Evolutionary conservation across 352 stramenopile genomes (phyloP).

Genomic region (Phytophthora citrophthora): DNA sequence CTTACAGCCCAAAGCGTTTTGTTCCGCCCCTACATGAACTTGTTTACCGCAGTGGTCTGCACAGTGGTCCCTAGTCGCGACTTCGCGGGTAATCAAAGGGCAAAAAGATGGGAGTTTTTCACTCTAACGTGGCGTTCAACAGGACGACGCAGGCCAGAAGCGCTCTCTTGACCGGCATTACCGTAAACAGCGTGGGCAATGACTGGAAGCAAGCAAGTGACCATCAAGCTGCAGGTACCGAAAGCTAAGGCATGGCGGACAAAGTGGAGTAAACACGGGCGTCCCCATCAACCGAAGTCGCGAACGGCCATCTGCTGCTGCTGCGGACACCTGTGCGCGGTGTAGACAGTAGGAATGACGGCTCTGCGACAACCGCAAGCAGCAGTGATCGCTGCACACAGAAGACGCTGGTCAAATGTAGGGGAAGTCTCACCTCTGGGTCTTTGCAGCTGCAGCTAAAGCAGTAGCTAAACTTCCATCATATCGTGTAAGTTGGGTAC

Average conservation of each 20-base stretch:
- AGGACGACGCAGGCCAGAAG: slow-evolving; percentile 7
- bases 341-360: slow-evolving; percentile 17
- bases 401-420: slow-evolving; percentile 4
- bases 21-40: slow-evolving; percentile 5
- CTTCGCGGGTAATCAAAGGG: slow-evolving; percentile 13
- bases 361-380: slow-evolving; percentile 19
- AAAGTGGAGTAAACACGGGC: slow-evolving; percentile 26
- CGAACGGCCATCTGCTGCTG: slow-evolving; percentile 19
- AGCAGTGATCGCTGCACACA: slow-evolving; percentile 1
- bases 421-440: too few relatives aligned
- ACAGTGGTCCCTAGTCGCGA: slow-evolving; percentile 12
- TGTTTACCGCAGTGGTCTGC: slow-evolving; percentile 15
- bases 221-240: slow-evolving; percentile 3
- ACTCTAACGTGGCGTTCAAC: slow-evolving; percentile 6
- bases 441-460: neutral
- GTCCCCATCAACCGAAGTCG: slow-evolving; percentile 9
- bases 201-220: slow-evolving; percentile 21
- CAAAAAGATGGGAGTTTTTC: slow-evolving; percentile 1
- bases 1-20: neutral
- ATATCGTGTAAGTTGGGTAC: slow-evolving; percentile 7
- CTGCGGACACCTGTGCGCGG: slow-evolving; percentile 19
- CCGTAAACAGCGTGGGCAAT: slow-evolving; percentile 19
- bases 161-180: slow-evolving; percentile 12
- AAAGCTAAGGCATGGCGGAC: neutral
- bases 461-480: neutral